Percentiles rank a stretch among this genome's conserved stretches.
Evolutionary conservation across 768 basidiomycete genomes (phyloP).

Genomic region (Hypholoma fasciculare): DNA sequence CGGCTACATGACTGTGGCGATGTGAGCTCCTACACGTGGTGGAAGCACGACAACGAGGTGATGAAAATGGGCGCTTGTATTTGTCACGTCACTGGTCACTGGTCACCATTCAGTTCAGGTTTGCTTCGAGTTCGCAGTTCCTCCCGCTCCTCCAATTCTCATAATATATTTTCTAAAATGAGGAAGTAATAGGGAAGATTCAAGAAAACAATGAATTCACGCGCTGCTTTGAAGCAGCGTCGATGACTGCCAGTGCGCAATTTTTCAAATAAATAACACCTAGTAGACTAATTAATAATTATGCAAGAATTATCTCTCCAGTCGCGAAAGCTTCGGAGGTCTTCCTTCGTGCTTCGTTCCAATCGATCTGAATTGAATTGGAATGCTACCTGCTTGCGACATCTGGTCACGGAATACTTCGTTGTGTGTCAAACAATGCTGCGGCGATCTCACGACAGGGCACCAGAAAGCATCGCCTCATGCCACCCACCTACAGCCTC

Average conservation of each 20-base stretch:
- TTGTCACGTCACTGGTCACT: not conserved
- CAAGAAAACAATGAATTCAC: no score
- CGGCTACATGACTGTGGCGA: not conserved
- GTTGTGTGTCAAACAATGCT: not conserved
- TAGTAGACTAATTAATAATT: no score
- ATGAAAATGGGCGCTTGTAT: conserved; percentile 9
- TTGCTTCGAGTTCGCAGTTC: not conserved
- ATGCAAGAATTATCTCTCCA: no score
- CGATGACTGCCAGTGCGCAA: no score
- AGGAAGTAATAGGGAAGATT: no score
- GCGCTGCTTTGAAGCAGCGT: no score
- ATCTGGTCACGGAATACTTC: not conserved
- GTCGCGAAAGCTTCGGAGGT: no score
- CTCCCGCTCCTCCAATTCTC: not conserved
- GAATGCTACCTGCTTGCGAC: not conserved
- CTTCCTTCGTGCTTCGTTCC: no score
- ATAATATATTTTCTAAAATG: no score
- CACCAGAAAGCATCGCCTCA: no score
- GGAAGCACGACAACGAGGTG: not conserved
- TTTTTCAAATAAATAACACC: no score
- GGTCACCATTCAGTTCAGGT: not conserved
- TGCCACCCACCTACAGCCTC: not conserved
- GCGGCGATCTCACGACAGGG: conserved; percentile 3
- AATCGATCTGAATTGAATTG: not conserved
- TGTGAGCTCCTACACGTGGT: conserved; percentile 11